Evolutionary conservation across 1,139 yeast species (phyloP), one percentile per base, ranked within the genome.

Genomic region (Suhomyces yuchorum): DNA sequence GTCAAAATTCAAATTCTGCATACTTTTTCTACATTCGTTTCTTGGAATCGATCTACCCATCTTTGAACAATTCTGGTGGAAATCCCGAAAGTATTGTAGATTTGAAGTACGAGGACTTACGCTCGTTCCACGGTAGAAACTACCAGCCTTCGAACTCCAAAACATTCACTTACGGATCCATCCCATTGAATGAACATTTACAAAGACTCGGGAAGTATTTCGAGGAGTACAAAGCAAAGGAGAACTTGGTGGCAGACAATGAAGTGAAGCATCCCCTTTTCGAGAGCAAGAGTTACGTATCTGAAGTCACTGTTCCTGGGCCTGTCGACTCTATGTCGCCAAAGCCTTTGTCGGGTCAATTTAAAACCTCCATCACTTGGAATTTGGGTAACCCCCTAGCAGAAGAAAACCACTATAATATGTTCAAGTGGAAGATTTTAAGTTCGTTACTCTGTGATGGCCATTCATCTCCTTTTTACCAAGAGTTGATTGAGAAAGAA

Each of bases 91-190:
- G 77, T 48, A 95, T 93, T 51, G 87, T 96, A 0, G 77, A 83
- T 49, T 71, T 93, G 53, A 73, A 78, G 14, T 87, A 92, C 61
- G 83, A 85, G 55, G 95, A 90, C 51, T 75, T 93, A 51, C 71
- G 85, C 6, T 83, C 84, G 26, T 93, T 88, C 71, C 98, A 93
- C 60, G 66, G 73, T 5, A 65, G 68, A 4, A 79, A 87, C 59
- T 93, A 93, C 63, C 97, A 92, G 61, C 98, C 99, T 1, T 85
- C 96, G 1, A 93, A 93, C 62, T 81, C 96, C 1, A 84, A 78
- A 59, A 86, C 96, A 0, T 90, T 85, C 64, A 87, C 97, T 0
- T 93, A 93, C 61, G 99, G 99, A 34, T 79, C 84, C 47, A 74
- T 90, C 47, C 84, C 90, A 0, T 70, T 92, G 50, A 68, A 66